Base-by-base conservation (phyloP, 768 basidiomycete genomes). In the Leucosporidium scottii region DNA sequence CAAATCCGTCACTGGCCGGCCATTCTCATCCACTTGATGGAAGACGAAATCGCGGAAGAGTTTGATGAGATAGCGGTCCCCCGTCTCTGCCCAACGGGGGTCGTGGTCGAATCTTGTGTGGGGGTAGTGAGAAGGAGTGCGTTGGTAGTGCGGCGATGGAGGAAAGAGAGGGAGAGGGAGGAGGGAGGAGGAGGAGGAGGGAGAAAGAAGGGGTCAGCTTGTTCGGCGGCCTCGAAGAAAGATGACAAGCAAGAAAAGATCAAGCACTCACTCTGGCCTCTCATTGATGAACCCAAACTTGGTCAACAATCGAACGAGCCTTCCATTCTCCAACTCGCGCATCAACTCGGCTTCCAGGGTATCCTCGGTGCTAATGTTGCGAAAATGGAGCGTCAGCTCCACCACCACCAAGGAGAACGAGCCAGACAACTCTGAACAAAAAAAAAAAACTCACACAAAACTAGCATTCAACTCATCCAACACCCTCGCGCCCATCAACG, bases 201-300 rank as follows among this genome's bases (percentile, higher is more conserved):
- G 34, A n/a, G n/a, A n/a, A n/a, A n/a, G n/a, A 34, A 34, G 34
- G 34, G 34, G 34, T 34, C 34, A 34, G 34, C 34, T 34, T 10
- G 34, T 10, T 34, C 34, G 34, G 34, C 34, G 34, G 34, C 34
- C 34, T 34, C 34, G 34, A 34, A 34, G 34, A 34, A 34, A 4
- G 34, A 34, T 4, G 34, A 5, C 13, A 8, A 10, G 39, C 5
- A 44, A 15, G 8, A 44, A 17, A 44, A 44, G 12, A 5, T 6
- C 31, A 34, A 12, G 31, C 23, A 83, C 90, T 64, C 76, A 97
- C 92, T 98, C 96, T 4, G 96, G 94, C n/a, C 96, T 84, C 76
- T 99, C 96, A 77, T 98, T 98, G 81, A 99, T 97, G 79, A 99
- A 98, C 0, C 92, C 92, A 74, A 99, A 87, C 80, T 98, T 99